phyloP scores from a whole-genome alignment of 2,329 filamentous ascomycete genomes.

The Camillea tinctor region DNA sequence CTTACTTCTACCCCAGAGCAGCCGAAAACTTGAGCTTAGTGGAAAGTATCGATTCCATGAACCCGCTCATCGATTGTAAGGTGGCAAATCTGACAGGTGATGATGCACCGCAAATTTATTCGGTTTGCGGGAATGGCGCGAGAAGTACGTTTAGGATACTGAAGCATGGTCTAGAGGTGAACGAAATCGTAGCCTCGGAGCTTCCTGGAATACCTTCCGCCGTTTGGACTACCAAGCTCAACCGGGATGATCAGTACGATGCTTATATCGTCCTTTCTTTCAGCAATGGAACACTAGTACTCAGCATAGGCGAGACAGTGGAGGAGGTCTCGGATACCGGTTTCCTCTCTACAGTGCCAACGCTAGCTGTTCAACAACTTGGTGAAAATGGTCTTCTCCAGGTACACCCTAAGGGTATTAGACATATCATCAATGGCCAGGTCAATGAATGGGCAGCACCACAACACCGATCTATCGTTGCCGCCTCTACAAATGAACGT shows the following conservation, averaged over 20 bases:
- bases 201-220: constrained; percentile 83
- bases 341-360: constrained; percentile 84
- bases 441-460: constrained; percentile 94
- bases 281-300: constrained; percentile 81
- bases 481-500: constrained; percentile 86
- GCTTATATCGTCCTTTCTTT: constrained; percentile 96
- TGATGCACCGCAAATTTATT: constrained; percentile 95
- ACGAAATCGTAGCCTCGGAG: constrained; percentile 93
- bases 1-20: constrained; percentile 80
- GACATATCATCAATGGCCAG: constrained; percentile 76
- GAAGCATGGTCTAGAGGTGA: constrained; percentile 89
- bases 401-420: constrained; percentile 93
- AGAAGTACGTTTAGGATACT: constrained; percentile 88
- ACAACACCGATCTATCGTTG: constrained; percentile 91
- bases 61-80: constrained; percentile 87
- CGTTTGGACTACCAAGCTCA: constrained; percentile 94
- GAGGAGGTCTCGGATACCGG: constrained; percentile 94
- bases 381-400: constrained; percentile 92
- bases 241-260: constrained; percentile 78
- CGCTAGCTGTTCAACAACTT: constrained; percentile 88
- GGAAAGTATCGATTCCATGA: constrained; percentile 83
- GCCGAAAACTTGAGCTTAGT: constrained; percentile 81
- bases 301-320: constrained; percentile 95
- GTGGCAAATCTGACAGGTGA: constrained; percentile 88
- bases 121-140: constrained; percentile 83